Evolutionary conservation across 73 alveolate species (phyloP), one percentile per base, ranked within the genome.

Genomic region (Halteria grandinella): DNA sequence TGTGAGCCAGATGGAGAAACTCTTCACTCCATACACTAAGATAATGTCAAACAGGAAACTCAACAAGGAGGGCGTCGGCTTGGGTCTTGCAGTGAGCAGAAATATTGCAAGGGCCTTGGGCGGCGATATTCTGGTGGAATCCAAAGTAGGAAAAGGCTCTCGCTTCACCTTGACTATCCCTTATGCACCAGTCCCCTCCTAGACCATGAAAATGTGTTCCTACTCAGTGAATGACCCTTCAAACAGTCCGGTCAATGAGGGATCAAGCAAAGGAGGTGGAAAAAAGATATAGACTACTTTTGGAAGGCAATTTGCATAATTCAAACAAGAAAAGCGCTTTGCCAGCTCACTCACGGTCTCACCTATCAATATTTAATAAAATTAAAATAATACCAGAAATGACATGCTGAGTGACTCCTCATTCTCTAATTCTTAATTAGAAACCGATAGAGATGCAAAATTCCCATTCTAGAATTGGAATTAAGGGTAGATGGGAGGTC

Each of bases 41-140:
- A 51, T 75, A 17, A 23, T 23, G 63, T 28, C 40, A 12, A 12
- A 55, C 28, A 32, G 72, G 24, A 55, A 55, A 3, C 11, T 57
- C 15, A 75, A 59, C 39, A 57, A n/a, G 31, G 32, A 51, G 47
- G 73, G 87, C 2, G 36, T 69, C 43, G 87, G 87, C 29, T 39
- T 75, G 20, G 87, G 87, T 10, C 58, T 75, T 0, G 24, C n/a
- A 12, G 48, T 75, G 3, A 23, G 78, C 40, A 75, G 44, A 43
- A 64, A 48, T 8, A 36, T 75, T 6, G 43, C 59, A 11, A 59
- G 29, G 0, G 79, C 54, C 11, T 36, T 75, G 15, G 87, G 87
- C 11, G 87, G 87, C 14, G 64, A 75, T 21, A 75, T 75, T 21
- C 10, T 15, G 0, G 73, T 58, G 32, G 11, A 20, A n/a, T 57